phyloP scores from a whole-genome alignment of 192 early-diverging fungal species.

The Gaertneriomyces sp. region DNA sequence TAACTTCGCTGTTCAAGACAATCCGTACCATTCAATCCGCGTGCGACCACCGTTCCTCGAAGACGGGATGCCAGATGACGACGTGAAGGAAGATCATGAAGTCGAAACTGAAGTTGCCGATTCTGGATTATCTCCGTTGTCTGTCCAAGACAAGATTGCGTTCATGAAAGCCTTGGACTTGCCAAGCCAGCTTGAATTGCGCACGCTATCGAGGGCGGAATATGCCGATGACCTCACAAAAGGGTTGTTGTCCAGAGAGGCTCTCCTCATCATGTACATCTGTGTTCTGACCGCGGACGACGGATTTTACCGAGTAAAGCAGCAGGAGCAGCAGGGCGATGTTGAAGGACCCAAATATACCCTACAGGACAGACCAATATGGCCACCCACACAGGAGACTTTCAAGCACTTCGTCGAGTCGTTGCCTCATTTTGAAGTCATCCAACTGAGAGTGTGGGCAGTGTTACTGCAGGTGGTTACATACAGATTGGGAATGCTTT shows the following conservation, averaged over 20 bases:
- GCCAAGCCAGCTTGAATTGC: neutral
- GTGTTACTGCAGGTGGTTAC: conserved; percentile 22
- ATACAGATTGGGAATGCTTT: conserved; percentile 5
- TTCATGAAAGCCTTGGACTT: conserved; percentile 1
- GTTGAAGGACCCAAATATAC: neutral
- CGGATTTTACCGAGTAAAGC: conserved; percentile 4
- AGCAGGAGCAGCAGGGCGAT: neutral
- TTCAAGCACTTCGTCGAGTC: conserved; percentile 6
- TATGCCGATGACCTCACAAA: conserved; percentile 1
- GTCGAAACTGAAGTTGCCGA: neutral
- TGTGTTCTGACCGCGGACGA: conserved; percentile 26
- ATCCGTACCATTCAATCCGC: conserved; percentile 36
- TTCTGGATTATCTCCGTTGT: too few species aligned
- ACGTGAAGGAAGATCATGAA: conserved; percentile 11
- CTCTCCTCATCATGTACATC: conserved; percentile 11
- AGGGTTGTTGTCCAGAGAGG: conserved; percentile 9
- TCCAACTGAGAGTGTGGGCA: conserved; percentile 21
- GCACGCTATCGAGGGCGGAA: neutral
- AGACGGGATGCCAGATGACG: conserved; percentile 23
- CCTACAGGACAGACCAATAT: conserved; percentile 3
- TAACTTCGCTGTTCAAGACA: conserved; percentile 58
- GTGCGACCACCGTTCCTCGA: conserved; percentile 33
- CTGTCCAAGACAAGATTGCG: conserved; percentile 10
- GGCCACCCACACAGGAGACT: neutral
- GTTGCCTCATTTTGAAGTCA: conserved; percentile 19